These are phyloP conservation scores for Adiantum capillusveneris DNA, from an alignment of 75 land plant species.

Conservation along the genomic window DNA sequence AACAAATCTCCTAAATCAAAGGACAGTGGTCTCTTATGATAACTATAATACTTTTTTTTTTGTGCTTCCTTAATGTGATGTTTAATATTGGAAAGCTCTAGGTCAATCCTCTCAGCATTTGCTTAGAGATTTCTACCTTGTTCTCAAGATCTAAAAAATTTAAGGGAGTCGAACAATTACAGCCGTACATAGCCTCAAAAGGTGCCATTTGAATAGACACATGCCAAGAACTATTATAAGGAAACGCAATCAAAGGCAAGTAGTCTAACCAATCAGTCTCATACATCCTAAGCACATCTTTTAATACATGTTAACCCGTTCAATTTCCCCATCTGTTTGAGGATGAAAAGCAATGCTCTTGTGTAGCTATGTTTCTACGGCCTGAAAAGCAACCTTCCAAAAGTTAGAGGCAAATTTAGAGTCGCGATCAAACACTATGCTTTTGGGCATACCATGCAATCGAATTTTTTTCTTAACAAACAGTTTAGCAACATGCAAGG, in stretches of 20 bases:
- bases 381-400: slow-evolving; percentile 8
- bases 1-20: too few relatives aligned
- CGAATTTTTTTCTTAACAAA: slow-evolving; percentile 9
- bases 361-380: not conserved
- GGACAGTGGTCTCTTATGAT: too few relatives aligned
- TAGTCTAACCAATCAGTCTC: slow-evolving; percentile 5
- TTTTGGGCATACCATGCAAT: slow-evolving; percentile 17
- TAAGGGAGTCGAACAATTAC: too few relatives aligned
- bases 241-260: slow-evolving; percentile 23
- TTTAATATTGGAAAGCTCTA: too few relatives aligned
- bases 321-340: slow-evolving; percentile 25
- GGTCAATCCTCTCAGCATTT: too few relatives aligned
- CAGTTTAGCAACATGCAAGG: not conserved
- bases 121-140: too few relatives aligned
- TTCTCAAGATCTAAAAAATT: too few relatives aligned
- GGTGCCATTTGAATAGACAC: slow-evolving; percentile 8
- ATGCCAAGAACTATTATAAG: slow-evolving; percentile 29
- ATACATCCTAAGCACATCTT: slow-evolving; percentile 14
- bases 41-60: too few relatives aligned
- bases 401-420: slow-evolving; percentile 9
- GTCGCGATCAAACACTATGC: slow-evolving; percentile 16
- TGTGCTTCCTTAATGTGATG: too few relatives aligned
- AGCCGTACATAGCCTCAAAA: too few relatives aligned
- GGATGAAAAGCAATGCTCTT: slow-evolving; percentile 18
- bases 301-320: slow-evolving; percentile 13